Conservation (phyloP, 306 rosid species). For the Trichosanthes cucumerina region DNA sequence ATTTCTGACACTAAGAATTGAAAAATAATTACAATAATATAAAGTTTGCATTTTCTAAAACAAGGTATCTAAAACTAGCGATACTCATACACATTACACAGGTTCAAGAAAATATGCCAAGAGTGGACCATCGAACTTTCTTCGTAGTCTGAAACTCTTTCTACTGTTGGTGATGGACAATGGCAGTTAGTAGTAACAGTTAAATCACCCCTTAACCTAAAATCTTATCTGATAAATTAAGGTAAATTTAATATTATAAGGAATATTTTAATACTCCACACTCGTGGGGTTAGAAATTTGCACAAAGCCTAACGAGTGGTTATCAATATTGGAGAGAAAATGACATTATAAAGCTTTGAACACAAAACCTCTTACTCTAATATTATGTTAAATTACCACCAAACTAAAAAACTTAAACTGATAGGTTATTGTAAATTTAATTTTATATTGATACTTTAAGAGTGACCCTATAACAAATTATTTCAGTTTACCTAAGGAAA, state of each 20-base stretch:
- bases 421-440: not conserved
- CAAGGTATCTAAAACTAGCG: not conserved
- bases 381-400: not conserved
- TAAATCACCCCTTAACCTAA: not conserved
- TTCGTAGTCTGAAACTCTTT: not conserved
- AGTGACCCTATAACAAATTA: not conserved
- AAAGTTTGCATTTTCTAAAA: not conserved
- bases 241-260: not conserved
- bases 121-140: not conserved
- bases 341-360: not conserved
- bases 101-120: not conserved
- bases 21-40: not conserved
- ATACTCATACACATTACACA: not conserved
- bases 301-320: not conserved
- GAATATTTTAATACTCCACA: not conserved
- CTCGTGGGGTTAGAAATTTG: not conserved
- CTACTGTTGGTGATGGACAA: not conserved
- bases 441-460: not conserved
- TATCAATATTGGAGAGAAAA: not conserved
- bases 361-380: not conserved
- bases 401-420: not conserved
- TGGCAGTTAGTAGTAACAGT: not conserved
- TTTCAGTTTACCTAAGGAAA: constrained; percentile 1
- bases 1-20: not conserved
- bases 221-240: not conserved